Evolutionary conservation across 805 yeast genomes (phyloP).

Genomic region (Vanderwaltozyma polyspora): DNA sequence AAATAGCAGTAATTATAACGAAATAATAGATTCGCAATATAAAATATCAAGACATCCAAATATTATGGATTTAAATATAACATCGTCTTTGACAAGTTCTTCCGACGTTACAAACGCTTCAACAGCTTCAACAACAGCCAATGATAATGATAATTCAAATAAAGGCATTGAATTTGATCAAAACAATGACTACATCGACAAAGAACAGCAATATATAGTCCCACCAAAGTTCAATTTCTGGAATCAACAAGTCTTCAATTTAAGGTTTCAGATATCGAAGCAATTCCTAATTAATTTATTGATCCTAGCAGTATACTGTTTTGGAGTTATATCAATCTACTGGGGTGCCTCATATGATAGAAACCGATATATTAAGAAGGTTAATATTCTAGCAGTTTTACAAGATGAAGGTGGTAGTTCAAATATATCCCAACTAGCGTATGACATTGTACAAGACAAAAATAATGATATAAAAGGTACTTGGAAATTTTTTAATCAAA

Average conservation of each 20-base stretch:
- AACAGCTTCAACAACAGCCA: too few relatives aligned
- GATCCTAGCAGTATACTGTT: conserved; percentile 7
- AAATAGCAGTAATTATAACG: too few relatives aligned
- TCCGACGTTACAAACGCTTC: too few relatives aligned
- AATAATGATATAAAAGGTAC: conserved; percentile 10
- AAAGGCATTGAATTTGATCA: too few relatives aligned
- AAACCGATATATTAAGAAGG: conserved; percentile 12
- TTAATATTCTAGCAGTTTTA: conserved; percentile 25
- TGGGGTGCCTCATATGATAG: conserved; percentile 31
- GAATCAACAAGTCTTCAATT: background rate
- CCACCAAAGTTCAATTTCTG: background rate
- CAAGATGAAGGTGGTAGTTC: conserved; percentile 19
- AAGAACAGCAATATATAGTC: too few relatives aligned
- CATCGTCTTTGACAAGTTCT: too few relatives aligned
- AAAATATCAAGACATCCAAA: too few relatives aligned
- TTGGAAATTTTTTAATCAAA: conserved; percentile 23
- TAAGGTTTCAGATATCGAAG: background rate
- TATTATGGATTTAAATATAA: too few relatives aligned
- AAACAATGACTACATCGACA: too few relatives aligned
- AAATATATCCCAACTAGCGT: background rate
- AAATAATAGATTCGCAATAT: too few relatives aligned
- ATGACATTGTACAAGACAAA: background rate
- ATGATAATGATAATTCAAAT: too few relatives aligned
- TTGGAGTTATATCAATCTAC: conserved; percentile 22
- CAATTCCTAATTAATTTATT: background rate